These are phyloP conservation scores for Cercospora sp. DNA, from an alignment of 2,329 filamentous ascomycete species.

Conservation along the genomic window DNA sequence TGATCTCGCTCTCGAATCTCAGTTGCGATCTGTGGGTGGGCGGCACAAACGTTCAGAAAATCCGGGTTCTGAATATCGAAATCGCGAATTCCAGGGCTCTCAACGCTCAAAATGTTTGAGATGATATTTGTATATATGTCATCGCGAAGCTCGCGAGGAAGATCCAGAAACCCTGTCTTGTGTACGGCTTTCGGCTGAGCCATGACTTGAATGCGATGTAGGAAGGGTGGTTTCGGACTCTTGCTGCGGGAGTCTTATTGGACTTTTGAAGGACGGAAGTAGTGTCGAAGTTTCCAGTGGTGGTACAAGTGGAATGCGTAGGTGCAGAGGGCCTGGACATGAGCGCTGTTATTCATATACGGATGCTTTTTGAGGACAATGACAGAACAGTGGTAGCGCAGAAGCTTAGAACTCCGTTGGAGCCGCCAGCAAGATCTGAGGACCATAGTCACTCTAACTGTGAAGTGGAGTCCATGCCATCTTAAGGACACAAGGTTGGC, in stretches of 20 bases:
- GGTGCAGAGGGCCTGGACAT: neutral
- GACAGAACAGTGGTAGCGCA: neutral
- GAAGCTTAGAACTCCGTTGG: neutral
- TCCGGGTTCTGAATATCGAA: neutral
- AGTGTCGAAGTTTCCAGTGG: neutral
- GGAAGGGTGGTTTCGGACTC: no score
- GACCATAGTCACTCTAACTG: no score
- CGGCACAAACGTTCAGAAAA: neutral
- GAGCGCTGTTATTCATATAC: neutral
- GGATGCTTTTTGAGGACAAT: neutral
- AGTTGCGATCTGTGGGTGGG: neutral
- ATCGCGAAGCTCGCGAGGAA: neutral
- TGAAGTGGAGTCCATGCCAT: no score
- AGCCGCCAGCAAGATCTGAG: no score
- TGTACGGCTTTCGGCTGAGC: neutral
- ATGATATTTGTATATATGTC: neutral
- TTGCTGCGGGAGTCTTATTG: no score
- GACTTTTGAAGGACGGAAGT: neutral
- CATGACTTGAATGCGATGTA: neutral
- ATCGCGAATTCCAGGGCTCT: neutral
- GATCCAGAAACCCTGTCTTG: neutral
- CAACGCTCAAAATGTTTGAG: neutral
- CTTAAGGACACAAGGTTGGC: neutral
- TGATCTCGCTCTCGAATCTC: neutral
- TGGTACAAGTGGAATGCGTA: neutral